Conservation (phyloP, 108 stramenopile species). For the Cyclotella kingstonii region DNA sequence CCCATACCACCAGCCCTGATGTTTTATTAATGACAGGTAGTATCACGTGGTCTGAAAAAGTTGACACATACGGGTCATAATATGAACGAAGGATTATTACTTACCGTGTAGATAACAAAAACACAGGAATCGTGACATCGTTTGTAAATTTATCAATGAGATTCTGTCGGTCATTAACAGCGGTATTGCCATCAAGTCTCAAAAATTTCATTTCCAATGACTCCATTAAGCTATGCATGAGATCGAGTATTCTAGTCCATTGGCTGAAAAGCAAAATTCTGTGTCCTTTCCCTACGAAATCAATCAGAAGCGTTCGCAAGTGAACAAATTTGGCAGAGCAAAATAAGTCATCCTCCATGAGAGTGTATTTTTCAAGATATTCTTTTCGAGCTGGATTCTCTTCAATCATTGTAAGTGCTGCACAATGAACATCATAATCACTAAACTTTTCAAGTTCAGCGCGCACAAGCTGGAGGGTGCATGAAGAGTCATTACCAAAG, state of each 20-base stretch:
- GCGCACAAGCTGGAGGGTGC: slow-evolving; percentile 60
- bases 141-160: slow-evolving; percentile 77
- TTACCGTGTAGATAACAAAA: slow-evolving; percentile 70
- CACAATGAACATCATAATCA: slow-evolving; percentile 87
- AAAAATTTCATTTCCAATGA: slow-evolving; percentile 58
- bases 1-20: slow-evolving; percentile 72
- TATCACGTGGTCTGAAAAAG: too few relatives aligned
- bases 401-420: slow-evolving; percentile 67
- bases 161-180: slow-evolving; percentile 70
- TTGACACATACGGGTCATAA: too few relatives aligned
- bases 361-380: slow-evolving; percentile 52
- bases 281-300: slow-evolving; percentile 56
- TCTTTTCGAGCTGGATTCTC: slow-evolving; percentile 53
- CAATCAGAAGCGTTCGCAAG: slow-evolving; percentile 56
- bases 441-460: slow-evolving; percentile 78
- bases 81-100: slow-evolving; percentile 37
- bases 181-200: slow-evolving; percentile 75
- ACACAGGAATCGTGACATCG: slow-evolving; percentile 64
- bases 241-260: slow-evolving; percentile 84
- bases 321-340: slow-evolving; percentile 72
- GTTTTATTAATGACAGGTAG: too few relatives aligned
- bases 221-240: slow-evolving; percentile 76
- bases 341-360: slow-evolving; percentile 63
- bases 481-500: slow-evolving; percentile 79
- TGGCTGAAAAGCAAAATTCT: slow-evolving; percentile 85